Conservation (phyloP, 257 asterid species). For the Solanum megistacrolobum region DNA sequence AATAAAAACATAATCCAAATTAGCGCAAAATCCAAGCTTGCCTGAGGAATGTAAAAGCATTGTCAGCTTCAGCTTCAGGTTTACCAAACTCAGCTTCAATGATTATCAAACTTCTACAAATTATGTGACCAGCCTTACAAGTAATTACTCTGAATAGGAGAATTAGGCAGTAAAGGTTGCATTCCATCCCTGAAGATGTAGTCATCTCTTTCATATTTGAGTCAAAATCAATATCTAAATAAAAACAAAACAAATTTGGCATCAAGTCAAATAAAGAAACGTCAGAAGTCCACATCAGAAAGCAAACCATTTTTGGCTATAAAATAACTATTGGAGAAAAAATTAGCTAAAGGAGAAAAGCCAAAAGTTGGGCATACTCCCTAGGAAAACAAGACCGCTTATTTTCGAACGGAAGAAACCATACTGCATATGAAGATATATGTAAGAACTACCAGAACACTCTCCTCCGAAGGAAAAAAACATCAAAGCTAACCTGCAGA, state of each 20-base stretch:
- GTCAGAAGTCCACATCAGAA: not conserved
- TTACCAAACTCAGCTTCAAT: no score
- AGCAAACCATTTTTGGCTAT: not conserved
- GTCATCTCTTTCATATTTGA: not conserved
- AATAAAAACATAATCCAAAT: no score
- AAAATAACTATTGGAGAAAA: not conserved
- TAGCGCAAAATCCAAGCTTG: no score
- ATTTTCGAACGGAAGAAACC: not conserved
- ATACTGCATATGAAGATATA: not conserved
- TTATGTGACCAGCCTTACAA: conserved; percentile 51
- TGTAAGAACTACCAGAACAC: not conserved
- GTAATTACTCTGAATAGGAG: conserved; percentile 7
- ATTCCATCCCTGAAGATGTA: not conserved
- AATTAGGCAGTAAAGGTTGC: not conserved
- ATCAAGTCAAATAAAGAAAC: not conserved
- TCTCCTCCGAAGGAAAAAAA: not conserved
- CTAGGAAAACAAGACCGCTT: not conserved
- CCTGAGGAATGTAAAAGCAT: no score
- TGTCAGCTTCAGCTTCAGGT: no score
- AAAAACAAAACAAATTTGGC: not conserved
- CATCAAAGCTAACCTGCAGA: not conserved
- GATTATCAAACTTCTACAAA: conserved; percentile 37
- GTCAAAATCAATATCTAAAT: not conserved
- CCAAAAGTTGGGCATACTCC: not conserved
- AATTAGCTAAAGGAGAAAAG: not conserved